Base-by-base conservation (phyloP, 129 eudicot genomes). In the Flaveria bidentis region DNA sequence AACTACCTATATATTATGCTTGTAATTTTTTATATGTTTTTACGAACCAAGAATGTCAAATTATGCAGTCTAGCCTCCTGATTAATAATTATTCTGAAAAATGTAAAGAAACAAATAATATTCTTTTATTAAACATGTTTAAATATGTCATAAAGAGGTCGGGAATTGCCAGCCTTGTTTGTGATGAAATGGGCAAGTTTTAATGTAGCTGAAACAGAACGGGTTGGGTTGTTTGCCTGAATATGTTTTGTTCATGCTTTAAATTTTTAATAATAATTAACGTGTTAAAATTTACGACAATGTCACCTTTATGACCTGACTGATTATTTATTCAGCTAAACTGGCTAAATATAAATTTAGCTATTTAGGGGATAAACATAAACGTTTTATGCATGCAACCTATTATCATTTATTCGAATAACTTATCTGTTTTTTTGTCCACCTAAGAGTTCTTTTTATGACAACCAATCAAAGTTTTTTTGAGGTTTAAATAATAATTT, bases 111-210 rank as follows among this genome's bases (percentile, higher is more conserved):
- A 20, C 22, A 20, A 20, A 20, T 20, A 20, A 20, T 20, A 20
- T 20, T 20, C 22, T 20, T 20, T 20, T 20, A 20, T 20, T 20
- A 20, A 0, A 20, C 22, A 20, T 20, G 22, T 20, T 20, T 20
- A 20, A 20, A 20, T 20, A 20, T 20, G 22, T 20, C 22, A 20
- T 20, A 20, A 20, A 20, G 22, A 20, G 22, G 22, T 20, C 22
- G 22, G 22, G 22, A 20, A 20, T 20, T 20, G 22, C 22, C 22
- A 20, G 22, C 22, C 22, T 20, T 66, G 50, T 39, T 3, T 18
- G 15, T 50, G 28, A 9, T 66, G 71, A 66, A 66, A 39, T 39
- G 51, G 50, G 51, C 71, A 17, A 66, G 50, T 66, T 66, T 66
- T 9, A 63, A 46, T 39, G 49, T 15, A 14, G 8, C 50, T 66